phyloP scores from a whole-genome alignment of 805 yeast species.

The Ogataea ramenticola region DNA sequence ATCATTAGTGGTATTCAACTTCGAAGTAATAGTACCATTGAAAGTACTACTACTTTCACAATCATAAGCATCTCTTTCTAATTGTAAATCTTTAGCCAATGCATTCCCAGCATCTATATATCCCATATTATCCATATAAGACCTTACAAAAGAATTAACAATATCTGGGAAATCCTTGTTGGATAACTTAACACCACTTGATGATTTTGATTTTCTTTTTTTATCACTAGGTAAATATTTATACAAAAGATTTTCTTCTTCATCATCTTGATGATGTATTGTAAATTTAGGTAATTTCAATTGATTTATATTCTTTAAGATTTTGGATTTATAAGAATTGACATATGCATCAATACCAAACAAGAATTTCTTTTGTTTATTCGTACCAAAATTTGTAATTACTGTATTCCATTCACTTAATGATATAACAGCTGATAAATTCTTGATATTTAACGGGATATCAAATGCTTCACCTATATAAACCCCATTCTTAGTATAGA shows the following conservation, averaged over 20 bases:
- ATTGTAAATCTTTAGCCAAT: slow-evolving; percentile 38
- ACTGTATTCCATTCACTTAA: slow-evolving; percentile 35
- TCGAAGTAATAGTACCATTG: too few relatives aligned
- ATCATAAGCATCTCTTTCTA: slow-evolving; percentile 17
- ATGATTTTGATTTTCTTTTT: neutral
- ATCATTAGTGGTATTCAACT: neutral
- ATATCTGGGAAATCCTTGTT: slow-evolving; percentile 17
- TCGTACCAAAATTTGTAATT: slow-evolving; percentile 47
- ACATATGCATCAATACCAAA: slow-evolving; percentile 45
- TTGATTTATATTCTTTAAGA: slow-evolving; percentile 13
- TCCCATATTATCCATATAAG: slow-evolving; percentile 55
- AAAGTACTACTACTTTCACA: neutral
- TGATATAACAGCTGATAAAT: slow-evolving; percentile 42
- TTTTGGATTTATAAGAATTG: slow-evolving; percentile 26
- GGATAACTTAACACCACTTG: slow-evolving; percentile 1
- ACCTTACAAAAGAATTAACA: slow-evolving; percentile 30
- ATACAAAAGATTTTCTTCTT: slow-evolving; percentile 3
- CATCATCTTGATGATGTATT: slow-evolving; percentile 11
- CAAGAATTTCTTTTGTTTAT: slow-evolving; percentile 28
- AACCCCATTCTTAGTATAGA: slow-evolving; percentile 79
- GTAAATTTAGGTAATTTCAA: slow-evolving; percentile 7
- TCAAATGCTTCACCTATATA: slow-evolving; percentile 47
- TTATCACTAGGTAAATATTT: neutral
- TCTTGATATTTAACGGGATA: slow-evolving; percentile 24
- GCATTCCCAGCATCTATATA: slow-evolving; percentile 46